Evolutionary conservation across 805 yeast genomes (phyloP).

Genomic region (Brettanomyces nanus): DNA sequence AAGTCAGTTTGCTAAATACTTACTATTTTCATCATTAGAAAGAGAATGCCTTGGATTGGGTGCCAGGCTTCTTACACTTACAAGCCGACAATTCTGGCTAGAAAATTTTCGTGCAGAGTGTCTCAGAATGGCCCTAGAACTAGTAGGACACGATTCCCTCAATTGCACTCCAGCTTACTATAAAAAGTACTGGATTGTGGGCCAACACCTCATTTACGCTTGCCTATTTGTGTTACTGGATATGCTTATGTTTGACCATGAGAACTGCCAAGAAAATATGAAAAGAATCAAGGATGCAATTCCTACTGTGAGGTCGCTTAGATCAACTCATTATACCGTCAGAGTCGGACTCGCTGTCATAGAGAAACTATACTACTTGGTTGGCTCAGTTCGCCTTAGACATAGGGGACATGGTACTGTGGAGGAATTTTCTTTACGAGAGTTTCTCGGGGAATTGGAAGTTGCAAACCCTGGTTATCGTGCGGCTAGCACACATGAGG

Average conservation of each 20-base stretch:
- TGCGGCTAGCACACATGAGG: background rate
- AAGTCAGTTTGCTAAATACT: constrained; percentile 8
- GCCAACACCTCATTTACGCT: constrained; percentile 20
- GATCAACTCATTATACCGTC: constrained; percentile 16
- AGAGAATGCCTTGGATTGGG: constrained; percentile 18
- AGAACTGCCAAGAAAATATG: constrained; percentile 13
- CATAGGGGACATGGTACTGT: constrained; percentile 4
- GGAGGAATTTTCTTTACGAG: constrained; percentile 12
- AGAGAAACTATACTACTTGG: constrained; percentile 17
- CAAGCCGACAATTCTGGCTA: constrained; percentile 16
- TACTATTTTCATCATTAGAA: constrained; percentile 18
- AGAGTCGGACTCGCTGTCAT: constrained; percentile 20
- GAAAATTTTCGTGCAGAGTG: constrained; percentile 14
- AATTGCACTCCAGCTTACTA: constrained; percentile 13
- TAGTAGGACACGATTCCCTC: constrained; percentile 14
- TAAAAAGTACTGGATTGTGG: constrained; percentile 20
- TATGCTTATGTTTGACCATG: constrained; percentile 18
- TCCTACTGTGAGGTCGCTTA: constrained; percentile 11
- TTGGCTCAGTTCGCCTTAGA: constrained; percentile 11
- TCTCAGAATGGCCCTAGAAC: constrained; percentile 10
- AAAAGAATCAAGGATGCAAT: constrained; percentile 12
- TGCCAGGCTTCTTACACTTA: constrained; percentile 13
- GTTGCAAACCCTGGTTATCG: constrained; percentile 5
- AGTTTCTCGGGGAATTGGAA: constrained; percentile 8
- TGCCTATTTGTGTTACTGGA: constrained; percentile 19